phyloP scores from a whole-genome alignment of 257 asterid genomes.

The Primulina tabacum region DNA sequence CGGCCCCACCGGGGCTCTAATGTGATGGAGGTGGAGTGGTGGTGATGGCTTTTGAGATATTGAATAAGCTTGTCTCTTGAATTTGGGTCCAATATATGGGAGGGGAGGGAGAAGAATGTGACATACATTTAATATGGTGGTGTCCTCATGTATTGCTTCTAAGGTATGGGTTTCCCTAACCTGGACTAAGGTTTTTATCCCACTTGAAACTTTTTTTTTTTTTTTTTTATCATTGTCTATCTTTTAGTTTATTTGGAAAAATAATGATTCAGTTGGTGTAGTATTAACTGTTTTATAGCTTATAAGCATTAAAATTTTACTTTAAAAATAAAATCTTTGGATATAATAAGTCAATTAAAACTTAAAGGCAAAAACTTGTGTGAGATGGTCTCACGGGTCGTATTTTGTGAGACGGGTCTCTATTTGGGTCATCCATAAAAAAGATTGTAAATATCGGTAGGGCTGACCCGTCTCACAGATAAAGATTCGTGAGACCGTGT shows the following conservation, averaged over 20 bases:
- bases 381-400: too few species aligned
- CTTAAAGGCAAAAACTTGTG: too few species aligned
- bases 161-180: conserved; percentile 21
- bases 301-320: too few species aligned
- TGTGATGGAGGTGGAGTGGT: neutral
- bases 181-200: conserved; percentile 9
- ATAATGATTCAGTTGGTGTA: neutral
- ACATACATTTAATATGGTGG: conserved; percentile 9
- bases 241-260: neutral
- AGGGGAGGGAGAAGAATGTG: conserved; percentile 8
- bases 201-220: neutral
- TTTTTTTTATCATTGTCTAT: too few species aligned
- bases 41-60: conserved; percentile 12
- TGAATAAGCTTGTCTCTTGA: conserved; percentile 15
- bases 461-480: too few species aligned
- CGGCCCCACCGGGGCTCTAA: conserved; percentile 1
- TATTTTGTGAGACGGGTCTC: too few species aligned
- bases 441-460: too few species aligned
- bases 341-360: too few species aligned
- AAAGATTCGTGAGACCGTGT: too few species aligned
- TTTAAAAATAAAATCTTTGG: too few species aligned
- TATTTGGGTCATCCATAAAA: too few species aligned
- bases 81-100: neutral
- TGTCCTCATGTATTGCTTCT: conserved; percentile 6
- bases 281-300: too few species aligned